Evolutionary conservation across 441 rosid species (phyloP), one percentile per base, ranked within the genome.

Genomic region (Mallotus japonicus): DNA sequence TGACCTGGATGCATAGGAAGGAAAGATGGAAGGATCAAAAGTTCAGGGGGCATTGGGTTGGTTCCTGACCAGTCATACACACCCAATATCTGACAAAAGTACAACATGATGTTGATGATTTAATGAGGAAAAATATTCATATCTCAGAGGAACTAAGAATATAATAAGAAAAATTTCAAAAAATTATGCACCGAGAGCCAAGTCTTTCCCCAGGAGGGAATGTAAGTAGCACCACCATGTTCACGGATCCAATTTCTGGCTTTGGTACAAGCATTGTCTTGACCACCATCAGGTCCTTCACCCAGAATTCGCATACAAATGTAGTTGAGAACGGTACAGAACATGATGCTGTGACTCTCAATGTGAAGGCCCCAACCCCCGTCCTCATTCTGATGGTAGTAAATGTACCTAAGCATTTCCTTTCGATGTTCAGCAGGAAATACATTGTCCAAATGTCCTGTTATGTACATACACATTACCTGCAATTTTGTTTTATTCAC

Each of bases 371-470:
- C 92, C 92, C 91, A 90, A 0, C 95, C 92, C 16, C 95, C 92
- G 71, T 86, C 82, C 69, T 71, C 76, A 57, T 77, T 83, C 85
- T 83, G 97, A 74, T 93, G 97, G 70, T 73, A 81, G 77, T 84
- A 89, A 12, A 88, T 86, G 76, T 89, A 91, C 4, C 98, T 87
- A 28, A 93, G 92, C 62, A 86, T 90, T 84, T 93, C 98, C 62
- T 71, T 83, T 0, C 81, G 82, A 80, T 90, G 85, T 77, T 90
- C 92, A 1, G 72, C 65, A 0, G 92, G 82, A 65, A 91, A 82
- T 55, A 89, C 83, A 4, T 81, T 69, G 51, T 84, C 67, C 6
- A 90, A 87, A 72, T 93, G 87, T 49, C 97, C 97, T 3, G 96
- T 93, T 62, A 93, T 87, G 73, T 87, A 86, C 59, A 87, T 8